phyloP scores from a whole-genome alignment of 1,284 basidiomycete genomes.

The Paramarasmius palmivorus region DNA sequence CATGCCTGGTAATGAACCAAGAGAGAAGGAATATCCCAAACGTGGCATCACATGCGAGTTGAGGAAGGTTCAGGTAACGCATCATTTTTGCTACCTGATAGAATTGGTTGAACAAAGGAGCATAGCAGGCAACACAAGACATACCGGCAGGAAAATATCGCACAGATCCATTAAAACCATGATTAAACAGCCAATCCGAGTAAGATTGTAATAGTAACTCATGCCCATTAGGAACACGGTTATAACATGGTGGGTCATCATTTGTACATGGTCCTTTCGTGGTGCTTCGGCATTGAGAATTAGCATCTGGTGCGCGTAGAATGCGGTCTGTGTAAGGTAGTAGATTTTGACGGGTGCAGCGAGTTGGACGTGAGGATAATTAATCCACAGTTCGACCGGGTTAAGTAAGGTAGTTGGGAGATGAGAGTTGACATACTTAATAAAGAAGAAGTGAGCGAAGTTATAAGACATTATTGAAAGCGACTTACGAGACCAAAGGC shows the following conservation, averaged over 20 bases:
- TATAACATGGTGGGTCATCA: conserved; percentile 95
- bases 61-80: conserved; percentile 73
- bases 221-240: conserved; percentile 78
- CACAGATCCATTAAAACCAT: conserved; percentile 93
- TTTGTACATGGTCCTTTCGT: conserved; percentile 92
- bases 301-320: conserved; percentile 91
- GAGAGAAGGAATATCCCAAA: conserved; percentile 85
- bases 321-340: conserved; percentile 90
- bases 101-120: conserved; percentile 1
- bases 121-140: conserved; percentile 31
- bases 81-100: conserved; percentile 88
- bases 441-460: conserved; percentile 12
- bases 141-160: conserved; percentile 89
- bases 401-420: conserved; percentile 71
- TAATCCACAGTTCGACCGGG: conserved; percentile 74
- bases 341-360: conserved; percentile 85
- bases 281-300: conserved; percentile 93
- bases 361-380: conserved; percentile 83
- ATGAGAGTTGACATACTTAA: conserved; percentile 77
- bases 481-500: conserved; percentile 79
- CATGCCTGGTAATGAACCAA: conserved; percentile 89
- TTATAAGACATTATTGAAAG: conserved; percentile 11
- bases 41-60: conserved; percentile 70
- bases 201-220: conserved; percentile 85
- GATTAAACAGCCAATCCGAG: conserved; percentile 85